Conservation (phyloP, 371 early-diverging fungal species). For the Circinella umbellata region DNA sequence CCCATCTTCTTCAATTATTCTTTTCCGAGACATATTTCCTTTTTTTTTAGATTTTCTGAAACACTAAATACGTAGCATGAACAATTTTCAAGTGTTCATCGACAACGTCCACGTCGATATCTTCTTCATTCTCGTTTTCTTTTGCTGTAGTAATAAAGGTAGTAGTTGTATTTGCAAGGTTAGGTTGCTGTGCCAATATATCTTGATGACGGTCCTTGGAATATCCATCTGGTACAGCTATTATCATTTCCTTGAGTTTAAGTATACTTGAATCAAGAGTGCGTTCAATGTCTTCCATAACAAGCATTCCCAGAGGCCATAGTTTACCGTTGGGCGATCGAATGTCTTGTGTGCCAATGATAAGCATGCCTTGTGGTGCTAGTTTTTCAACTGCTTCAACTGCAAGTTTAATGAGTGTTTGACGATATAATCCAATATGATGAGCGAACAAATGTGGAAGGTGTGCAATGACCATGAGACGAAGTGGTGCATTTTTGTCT, state of each 20-base stretch:
- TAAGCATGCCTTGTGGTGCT: conserved; percentile 65
- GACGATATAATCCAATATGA: conserved; percentile 64
- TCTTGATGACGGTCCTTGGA: conserved; percentile 64
- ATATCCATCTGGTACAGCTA: conserved; percentile 84
- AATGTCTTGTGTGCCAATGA: conserved; percentile 77
- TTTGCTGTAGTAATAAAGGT: not conserved
- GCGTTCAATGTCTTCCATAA: conserved; percentile 75
- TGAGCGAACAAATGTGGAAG: conserved; percentile 45
- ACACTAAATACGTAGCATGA: conserved; percentile 53
- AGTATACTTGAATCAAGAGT: conserved; percentile 58
- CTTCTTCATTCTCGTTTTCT: conserved; percentile 24
- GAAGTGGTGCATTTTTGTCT: conserved; percentile 44
- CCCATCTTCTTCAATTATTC: not conserved
- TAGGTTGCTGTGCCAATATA: conserved; percentile 16
- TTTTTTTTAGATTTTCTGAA: conserved; percentile 28
- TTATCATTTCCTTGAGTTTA: conserved; percentile 81
- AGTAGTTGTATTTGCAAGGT: not conserved
- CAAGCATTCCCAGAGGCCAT: conserved; percentile 78
- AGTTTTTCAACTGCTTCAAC: conserved; percentile 57
- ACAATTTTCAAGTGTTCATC: conserved; percentile 52
- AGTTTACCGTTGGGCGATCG: conserved; percentile 65
- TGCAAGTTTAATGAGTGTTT: conserved; percentile 63
- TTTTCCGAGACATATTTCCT: not conserved
- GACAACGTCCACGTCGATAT: conserved; percentile 35
- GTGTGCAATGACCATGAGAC: conserved; percentile 69